Conservation (phyloP, 1,284 basidiomycete species). For the Omphalotus olearius region DNA sequence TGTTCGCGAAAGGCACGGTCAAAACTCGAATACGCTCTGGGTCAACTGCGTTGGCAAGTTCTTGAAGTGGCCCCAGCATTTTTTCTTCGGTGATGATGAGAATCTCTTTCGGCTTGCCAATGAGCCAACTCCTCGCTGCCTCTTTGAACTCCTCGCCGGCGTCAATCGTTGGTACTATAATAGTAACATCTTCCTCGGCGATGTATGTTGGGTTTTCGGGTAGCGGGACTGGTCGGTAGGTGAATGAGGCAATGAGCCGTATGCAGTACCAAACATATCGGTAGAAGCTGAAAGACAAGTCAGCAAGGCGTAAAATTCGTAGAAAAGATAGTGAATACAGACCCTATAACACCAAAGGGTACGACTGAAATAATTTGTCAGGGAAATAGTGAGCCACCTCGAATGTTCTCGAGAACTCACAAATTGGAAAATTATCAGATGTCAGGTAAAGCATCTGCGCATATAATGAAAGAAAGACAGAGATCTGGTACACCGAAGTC, state of each 20-base stretch:
- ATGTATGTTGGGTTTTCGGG: conserved; percentile 87
- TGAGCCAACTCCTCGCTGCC: conserved; percentile 87
- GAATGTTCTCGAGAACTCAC: conserved; percentile 38
- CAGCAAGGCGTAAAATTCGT: not conserved
- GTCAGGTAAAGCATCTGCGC: conserved; percentile 63
- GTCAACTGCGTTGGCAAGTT: conserved; percentile 83
- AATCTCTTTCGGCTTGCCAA: conserved; percentile 87
- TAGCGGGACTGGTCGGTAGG: conserved; percentile 82
- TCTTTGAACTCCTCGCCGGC: conserved; percentile 93
- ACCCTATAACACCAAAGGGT: conserved; percentile 90
- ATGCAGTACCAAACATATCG: conserved; percentile 90
- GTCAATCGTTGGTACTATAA: conserved; percentile 93
- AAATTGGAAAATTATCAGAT: conserved; percentile 75
- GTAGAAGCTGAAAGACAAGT: conserved; percentile 54
- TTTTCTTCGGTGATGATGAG: conserved; percentile 92
- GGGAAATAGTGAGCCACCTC: not conserved
- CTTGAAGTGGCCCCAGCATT: conserved; percentile 83
- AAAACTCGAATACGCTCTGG: conserved; percentile 80
- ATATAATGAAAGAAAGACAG: not conserved
- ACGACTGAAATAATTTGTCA: conserved; percentile 52
- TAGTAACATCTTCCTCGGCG: conserved; percentile 88
- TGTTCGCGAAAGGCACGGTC: conserved; percentile 90
- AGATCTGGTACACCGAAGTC: no score
- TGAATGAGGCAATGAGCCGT: conserved; percentile 68
- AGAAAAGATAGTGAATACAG: conserved; percentile 25